Conservation (phyloP, 2,329 filamentous ascomycete species). For the Claviceps digitariae region DNA sequence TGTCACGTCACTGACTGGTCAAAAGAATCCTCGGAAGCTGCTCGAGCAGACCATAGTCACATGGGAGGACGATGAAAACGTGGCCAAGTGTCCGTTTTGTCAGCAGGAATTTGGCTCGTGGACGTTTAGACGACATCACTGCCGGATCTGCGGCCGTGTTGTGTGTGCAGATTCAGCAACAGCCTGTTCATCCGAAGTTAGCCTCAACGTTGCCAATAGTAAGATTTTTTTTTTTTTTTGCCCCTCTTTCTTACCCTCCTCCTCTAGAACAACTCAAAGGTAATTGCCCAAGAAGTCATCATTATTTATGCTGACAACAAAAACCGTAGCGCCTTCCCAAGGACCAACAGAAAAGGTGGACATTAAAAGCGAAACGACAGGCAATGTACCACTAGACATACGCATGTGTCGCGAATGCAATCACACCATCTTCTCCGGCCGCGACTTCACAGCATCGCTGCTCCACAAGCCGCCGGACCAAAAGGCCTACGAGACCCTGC, state of each 20-base stretch:
- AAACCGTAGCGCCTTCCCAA: conserved; percentile 8
- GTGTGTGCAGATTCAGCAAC: conserved; percentile 83
- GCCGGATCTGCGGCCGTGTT: conserved; percentile 81
- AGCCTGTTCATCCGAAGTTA: conserved; percentile 71
- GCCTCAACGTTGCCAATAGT: conserved; percentile 56
- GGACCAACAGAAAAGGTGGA: conserved; percentile 29
- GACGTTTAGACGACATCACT: conserved; percentile 88
- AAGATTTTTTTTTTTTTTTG: conserved; percentile 10
- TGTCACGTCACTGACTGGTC: conserved; percentile 47
- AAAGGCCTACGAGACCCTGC: conserved; percentile 67
- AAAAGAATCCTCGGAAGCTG: conserved; percentile 62
- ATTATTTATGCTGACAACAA: background rate
- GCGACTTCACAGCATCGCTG: conserved; percentile 64
- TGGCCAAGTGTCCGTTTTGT: conserved; percentile 79
- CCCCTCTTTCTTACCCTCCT: background rate
- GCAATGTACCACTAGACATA: conserved; percentile 60
- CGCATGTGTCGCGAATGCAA: conserved; percentile 89
- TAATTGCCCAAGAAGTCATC: background rate
- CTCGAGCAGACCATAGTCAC: conserved; percentile 86
- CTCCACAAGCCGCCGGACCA: conserved; percentile 58
- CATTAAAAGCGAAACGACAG: conserved; percentile 13
- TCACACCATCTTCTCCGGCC: conserved; percentile 44
- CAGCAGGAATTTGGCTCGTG: conserved; percentile 92
- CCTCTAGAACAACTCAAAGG: background rate
- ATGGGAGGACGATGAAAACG: conserved; percentile 83